Evolutionary conservation across 2,329 filamentous ascomycete species (phyloP).

Genomic region (Trichoderma simmonsii): DNA sequence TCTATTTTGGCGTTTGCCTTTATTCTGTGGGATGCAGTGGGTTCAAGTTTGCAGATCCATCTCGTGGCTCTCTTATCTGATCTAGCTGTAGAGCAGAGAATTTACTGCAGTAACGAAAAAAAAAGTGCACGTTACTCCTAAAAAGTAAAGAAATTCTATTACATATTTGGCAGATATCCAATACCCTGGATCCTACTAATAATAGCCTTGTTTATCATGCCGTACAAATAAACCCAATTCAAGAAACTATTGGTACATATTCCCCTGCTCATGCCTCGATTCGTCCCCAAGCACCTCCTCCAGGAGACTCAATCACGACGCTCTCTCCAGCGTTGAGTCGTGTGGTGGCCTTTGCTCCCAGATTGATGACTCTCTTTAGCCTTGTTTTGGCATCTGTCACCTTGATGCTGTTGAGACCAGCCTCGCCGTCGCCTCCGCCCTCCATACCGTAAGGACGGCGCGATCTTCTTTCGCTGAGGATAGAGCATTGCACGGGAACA

Average conservation of each 20-base stretch:
- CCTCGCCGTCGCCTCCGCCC: slow-evolving; percentile 65
- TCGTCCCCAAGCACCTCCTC: slow-evolving; percentile 59
- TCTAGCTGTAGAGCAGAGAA: neutral
- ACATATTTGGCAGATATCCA: neutral
- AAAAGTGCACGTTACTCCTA: neutral
- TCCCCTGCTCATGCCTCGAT: neutral
- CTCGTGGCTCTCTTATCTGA: neutral
- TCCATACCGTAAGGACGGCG: slow-evolving; percentile 70
- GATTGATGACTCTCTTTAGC: slow-evolving; percentile 44
- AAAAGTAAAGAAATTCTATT: neutral
- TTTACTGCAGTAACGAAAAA: neutral
- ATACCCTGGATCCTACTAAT: neutral
- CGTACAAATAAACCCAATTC: neutral
- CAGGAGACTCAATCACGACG: slow-evolving; percentile 60
- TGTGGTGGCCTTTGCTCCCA: slow-evolving; percentile 60
- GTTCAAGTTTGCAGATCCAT: neutral
- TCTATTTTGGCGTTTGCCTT: neutral
- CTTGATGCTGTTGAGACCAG: slow-evolving; percentile 57
- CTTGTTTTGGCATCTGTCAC: slow-evolving; percentile 21
- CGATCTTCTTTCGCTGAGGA: slow-evolving; percentile 73
- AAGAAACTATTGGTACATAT: neutral
- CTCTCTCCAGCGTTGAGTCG: slow-evolving; percentile 56
- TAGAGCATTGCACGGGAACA: slow-evolving; percentile 72
- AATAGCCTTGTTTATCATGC: neutral
- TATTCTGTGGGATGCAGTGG: neutral